Conservation (phyloP, 495 filamentous ascomycete species). For the Penicillium lividum region DNA sequence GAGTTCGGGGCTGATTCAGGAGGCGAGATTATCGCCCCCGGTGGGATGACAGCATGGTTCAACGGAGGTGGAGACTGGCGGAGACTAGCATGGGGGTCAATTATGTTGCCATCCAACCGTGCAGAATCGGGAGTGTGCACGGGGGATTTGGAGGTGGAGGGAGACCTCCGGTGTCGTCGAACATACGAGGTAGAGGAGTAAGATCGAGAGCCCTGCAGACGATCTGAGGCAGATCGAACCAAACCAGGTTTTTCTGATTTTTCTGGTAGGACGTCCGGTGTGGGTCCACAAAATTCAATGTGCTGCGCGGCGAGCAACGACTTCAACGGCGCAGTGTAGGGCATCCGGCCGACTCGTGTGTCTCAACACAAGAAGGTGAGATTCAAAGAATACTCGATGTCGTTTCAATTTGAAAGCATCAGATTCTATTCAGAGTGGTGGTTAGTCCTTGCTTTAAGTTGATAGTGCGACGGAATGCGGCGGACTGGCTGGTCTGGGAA, state of each 20-base stretch:
- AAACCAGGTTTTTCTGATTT: conserved; percentile 40
- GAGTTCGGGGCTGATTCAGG: conserved; percentile 77
- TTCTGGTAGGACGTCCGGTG: conserved; percentile 51
- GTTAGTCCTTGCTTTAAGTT: conserved; percentile 21
- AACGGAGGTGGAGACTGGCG: conserved; percentile 79
- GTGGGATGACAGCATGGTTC: conserved; percentile 69
- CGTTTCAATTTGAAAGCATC: conserved; percentile 11
- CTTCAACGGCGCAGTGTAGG: conserved; percentile 88
- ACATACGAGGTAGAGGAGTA: conserved; percentile 77
- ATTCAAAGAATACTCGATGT: conserved; percentile 5
- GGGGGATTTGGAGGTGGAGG: conserved; percentile 50
- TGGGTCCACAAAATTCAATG: conserved; percentile 62
- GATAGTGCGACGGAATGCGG: conserved; percentile 22
- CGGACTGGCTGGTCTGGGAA: conserved; percentile 5
- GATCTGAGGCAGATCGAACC: conserved; percentile 36
- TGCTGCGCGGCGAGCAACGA: conserved; percentile 72
- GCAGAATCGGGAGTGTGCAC: conserved; percentile 32
- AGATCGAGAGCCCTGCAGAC: conserved; percentile 67
- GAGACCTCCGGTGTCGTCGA: conserved; percentile 64
- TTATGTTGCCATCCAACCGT: conserved; percentile 44
- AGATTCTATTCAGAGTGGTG: conserved; percentile 9
- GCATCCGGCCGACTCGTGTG: conserved; percentile 67
- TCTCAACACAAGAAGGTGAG: conserved; percentile 37
- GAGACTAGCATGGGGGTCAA: conserved; percentile 58
- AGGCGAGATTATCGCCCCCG: conserved; percentile 80